Evolutionary conservation across 495 filamentous ascomycete species (phyloP).

Genomic region (Letharia columbiana): DNA sequence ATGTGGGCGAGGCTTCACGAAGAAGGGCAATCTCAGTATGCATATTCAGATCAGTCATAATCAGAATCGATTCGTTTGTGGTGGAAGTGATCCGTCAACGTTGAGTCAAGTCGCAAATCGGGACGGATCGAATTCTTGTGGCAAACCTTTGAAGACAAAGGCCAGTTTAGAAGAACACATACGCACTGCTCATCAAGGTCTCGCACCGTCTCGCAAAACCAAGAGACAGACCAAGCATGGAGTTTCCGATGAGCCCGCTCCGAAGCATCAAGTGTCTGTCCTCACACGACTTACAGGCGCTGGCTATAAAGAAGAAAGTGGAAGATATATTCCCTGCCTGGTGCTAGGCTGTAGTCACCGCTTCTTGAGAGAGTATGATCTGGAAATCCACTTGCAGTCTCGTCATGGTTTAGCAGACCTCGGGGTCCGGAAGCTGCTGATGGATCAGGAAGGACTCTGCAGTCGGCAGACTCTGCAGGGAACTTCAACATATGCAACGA

Average conservation of each 20-base stretch:
- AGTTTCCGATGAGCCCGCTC: not conserved
- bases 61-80: conserved; percentile 61
- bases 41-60: conserved; percentile 73
- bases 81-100: conserved; percentile 49
- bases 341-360: conserved; percentile 44
- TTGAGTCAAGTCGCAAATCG: conserved; percentile 54
- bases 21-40: conserved; percentile 65
- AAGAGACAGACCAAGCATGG: conserved; percentile 13
- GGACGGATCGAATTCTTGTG: conserved; percentile 59
- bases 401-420: conserved; percentile 43
- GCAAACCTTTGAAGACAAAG: conserved; percentile 58
- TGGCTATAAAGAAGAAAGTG: conserved; percentile 45
- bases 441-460: conserved; percentile 28
- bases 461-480: conserved; percentile 12
- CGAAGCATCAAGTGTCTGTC: conserved; percentile 28
- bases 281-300: conserved; percentile 48
- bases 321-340: conserved; percentile 49
- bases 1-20: conserved; percentile 67
- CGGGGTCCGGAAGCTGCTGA: conserved; percentile 43
- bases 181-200: conserved; percentile 61
- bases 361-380: conserved; percentile 60
- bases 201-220: conserved; percentile 37
- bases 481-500: not conserved
- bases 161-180: conserved; percentile 73
- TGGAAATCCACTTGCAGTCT: conserved; percentile 54